Conservation (phyloP, 2,329 filamentous ascomycete species). For the Penicillium sp. region DNA sequence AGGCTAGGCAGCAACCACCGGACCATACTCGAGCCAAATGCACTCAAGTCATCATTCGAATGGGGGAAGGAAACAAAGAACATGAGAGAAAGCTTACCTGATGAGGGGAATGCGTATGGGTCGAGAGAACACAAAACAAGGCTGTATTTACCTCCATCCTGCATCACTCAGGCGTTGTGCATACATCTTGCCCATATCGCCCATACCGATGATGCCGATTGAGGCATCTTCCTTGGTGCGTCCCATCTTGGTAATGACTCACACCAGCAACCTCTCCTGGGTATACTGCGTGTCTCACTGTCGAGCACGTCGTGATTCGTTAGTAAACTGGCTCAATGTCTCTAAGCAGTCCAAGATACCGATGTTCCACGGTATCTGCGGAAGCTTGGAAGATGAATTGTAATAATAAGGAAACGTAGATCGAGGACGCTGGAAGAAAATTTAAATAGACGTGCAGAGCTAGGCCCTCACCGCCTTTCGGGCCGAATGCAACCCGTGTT, state of each 20-base stretch:
- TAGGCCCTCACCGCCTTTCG: constrained; percentile 25
- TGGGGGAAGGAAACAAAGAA: constrained; percentile 4
- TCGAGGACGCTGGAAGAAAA: constrained; percentile 13
- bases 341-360: neutral
- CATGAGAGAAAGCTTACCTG: constrained; percentile 21
- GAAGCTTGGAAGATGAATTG: constrained; percentile 16
- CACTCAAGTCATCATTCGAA: constrained; percentile 98
- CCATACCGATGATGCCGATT: constrained; percentile 97
- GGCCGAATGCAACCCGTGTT: constrained; percentile 24
- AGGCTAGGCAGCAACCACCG: constrained; percentile 63
- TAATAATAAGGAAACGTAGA: neutral
- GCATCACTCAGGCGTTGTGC: constrained; percentile 82
- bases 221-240: constrained; percentile 65
- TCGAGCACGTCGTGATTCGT: neutral
- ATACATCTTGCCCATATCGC: constrained; percentile 99
- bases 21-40: constrained; percentile 99
- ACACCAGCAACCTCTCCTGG: constrained; percentile 1
- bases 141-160: constrained; percentile 82
- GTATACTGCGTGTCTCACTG: neutral
- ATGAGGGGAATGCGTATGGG: constrained; percentile 1
- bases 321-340: neutral
- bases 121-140: neutral
- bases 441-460: constrained; percentile 29
- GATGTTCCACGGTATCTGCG: constrained; percentile 4
- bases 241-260: constrained; percentile 26